Evolutionary conservation across 2,329 filamentous ascomycete genomes (phyloP), one percentile per base, ranked within the genome.

Genomic region (Sporothrix sp.): DNA sequence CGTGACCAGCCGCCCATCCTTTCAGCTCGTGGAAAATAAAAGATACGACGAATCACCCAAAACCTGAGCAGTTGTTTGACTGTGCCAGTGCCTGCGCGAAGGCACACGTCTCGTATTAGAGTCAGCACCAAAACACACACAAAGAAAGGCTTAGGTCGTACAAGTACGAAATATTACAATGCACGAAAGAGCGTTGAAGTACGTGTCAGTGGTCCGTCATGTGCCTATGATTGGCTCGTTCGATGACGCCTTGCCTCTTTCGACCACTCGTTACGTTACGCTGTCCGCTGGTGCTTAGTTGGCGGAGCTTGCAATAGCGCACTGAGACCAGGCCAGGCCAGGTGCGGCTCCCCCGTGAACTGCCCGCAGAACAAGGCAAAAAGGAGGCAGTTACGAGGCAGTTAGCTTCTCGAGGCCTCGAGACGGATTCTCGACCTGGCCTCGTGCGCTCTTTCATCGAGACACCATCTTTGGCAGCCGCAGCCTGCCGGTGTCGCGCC

Each of bases 251-350:
- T 43, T 52, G 38, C 28, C 38, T 23, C 39, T 47, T 36, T 36
- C 28, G 23, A 42, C 8, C 38, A 18, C n/a, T 36, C 45, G 52
- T 43, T 54, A 54, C 52, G 49, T 54, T 54, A 54, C 52, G 39
- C 25, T 7, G 35, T 42, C 39, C 16, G 32, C 32, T 33, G 48
- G 39, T 14, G 28, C 28, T 16, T 14, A 25, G 42, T 44, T n/a
- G n/a, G 18, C n/a, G 21, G 20, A 14, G 23, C 39, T 23, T 18
- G 23, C 11, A 18, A 40, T 21, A 38, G 38, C 16, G n/a, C n/a
- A 7, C n/a, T 20, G n/a, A 33, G 30, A 35, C 42, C 20, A 35
- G 28, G 38, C 32, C 21, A 30, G 32, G 23, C 47, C n/a, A n/a
- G n/a, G n/a, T n/a, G n/a, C n/a, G 7, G 23, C 14, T 16, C 40